Evolutionary conservation across 2,329 filamentous ascomycete species (phyloP), one percentile per base, ranked within the genome.

Genomic region (Fusarium graminum): DNA sequence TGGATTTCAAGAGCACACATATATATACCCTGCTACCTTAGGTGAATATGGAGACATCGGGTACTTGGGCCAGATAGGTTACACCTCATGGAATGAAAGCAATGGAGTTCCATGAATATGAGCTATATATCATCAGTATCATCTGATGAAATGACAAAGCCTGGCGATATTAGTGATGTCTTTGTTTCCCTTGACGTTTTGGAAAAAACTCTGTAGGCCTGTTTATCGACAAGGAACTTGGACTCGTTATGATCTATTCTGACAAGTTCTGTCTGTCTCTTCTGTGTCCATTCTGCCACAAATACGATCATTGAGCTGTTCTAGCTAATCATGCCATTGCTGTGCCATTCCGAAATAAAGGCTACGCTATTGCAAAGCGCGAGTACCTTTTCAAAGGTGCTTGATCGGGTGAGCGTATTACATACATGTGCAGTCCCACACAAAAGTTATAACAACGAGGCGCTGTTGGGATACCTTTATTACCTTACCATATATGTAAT

Each of bases 1-100:
- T 45, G 51, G 44, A 52, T 32, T 61, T 62, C 44, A 40, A 46
- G 36, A 51, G 54, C 28, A 62, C 41, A 32, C 52, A 65, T 44
- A 56, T 46, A 68, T 56, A 70, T 68, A 70, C 67, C 67, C 61
- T 53, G 40, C 50, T 66, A 60, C 55, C 57, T 60, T 45, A 41
- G 58, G 59, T 63, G 51, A 59, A 63, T 29, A 67, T 57, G 54
- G 50, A 47, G 25, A 61, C 62, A 59, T 51, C 16, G 39, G 63
- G 54, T 57, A 67, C 30, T 46, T 59, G 52, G 56, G 38, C 41
- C 29, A 52, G 53, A 52, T 45, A 32, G 22, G 41, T 30, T 53
- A 53, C 56, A 22, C 41, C 38, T 52, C 17, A n/a, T 47, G 36
- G 41, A 44, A 52, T 51, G 45, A 43, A 42, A 52, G 34, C 40